These are phyloP conservation scores for Camellia oleifera DNA, from an alignment of 179 eudicot species.

Conservation along the genomic window DNA sequence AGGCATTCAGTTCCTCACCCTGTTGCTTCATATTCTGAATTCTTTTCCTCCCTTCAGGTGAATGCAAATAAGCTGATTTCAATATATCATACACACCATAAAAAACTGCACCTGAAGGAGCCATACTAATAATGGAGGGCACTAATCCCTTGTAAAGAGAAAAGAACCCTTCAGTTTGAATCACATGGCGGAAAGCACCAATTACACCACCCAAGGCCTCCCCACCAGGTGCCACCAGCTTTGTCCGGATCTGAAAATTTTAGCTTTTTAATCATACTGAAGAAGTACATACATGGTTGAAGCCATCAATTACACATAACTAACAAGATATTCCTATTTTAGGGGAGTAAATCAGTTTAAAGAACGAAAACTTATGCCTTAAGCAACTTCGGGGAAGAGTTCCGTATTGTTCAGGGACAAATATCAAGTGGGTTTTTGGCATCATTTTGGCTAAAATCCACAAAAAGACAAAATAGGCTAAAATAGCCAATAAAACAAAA, in stretches of 20 bases:
- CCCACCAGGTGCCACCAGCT: conserved; percentile 94
- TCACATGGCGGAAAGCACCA: conserved; percentile 78
- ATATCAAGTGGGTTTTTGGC: background rate
- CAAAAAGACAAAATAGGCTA: too few relatives aligned
- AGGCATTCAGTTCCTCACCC: conserved; percentile 60
- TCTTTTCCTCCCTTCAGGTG: conserved; percentile 82
- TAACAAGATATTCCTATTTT: background rate
- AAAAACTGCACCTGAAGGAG: conserved; percentile 93
- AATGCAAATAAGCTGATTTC: conserved; percentile 80
- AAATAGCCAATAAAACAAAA: too few relatives aligned
- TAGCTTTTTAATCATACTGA: conserved; percentile 5
- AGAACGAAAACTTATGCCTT: background rate
- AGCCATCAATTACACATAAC: background rate
- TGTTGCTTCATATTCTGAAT: conserved; percentile 69
- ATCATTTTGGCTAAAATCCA: too few relatives aligned
- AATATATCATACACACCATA: conserved; percentile 94
- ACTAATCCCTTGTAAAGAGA: conserved; percentile 91
- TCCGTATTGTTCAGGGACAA: background rate
- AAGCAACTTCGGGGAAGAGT: background rate
- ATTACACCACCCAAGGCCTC: conserved; percentile 88
- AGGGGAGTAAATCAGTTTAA: background rate
- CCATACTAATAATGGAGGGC: conserved; percentile 90
- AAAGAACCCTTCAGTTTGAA: conserved; percentile 86
- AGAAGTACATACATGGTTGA: background rate
- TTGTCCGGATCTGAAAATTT: conserved; percentile 71